Evolutionary conservation across 78 protist genomes (phyloP).

Genomic region (Dictyostelium brefeldianum): DNA sequence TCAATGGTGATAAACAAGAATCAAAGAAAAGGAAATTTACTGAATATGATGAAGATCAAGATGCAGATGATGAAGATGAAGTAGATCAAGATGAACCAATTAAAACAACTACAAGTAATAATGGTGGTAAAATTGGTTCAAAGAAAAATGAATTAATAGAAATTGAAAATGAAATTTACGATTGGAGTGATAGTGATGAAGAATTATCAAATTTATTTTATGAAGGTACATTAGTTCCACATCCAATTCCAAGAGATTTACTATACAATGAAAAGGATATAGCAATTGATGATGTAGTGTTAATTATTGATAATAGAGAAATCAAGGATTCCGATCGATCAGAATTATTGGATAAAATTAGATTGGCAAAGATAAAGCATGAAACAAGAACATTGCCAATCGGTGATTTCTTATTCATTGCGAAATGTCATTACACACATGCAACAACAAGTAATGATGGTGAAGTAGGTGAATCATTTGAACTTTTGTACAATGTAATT

Average conservation of each 20-base stretch:
- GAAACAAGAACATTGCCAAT: not conserved
- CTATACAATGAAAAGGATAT: not conserved
- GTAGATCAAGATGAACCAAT: not conserved
- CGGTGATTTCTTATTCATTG: constrained; percentile 33
- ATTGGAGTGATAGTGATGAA: constrained; percentile 63
- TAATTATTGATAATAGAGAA: constrained; percentile 78
- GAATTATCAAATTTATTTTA: constrained; percentile 9
- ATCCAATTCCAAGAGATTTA: not conserved
- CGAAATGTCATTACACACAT: not conserved
- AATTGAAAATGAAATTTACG: not conserved
- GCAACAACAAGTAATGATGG: not conserved
- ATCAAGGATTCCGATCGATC: constrained; percentile 20
- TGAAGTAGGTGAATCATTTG: not conserved
- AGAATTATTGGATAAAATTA: not conserved
- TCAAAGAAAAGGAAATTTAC: not conserved
- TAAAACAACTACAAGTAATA: not conserved
- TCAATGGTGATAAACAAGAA: not conserved
- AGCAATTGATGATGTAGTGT: not conserved
- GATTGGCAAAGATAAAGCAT: not conserved
- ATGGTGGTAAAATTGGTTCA: not conserved
- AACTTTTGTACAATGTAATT: constrained; percentile 20
- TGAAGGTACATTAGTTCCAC: not conserved
- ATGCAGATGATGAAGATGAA: not conserved
- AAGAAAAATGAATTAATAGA: not conserved
- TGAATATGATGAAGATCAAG: too few species aligned